Evolutionary conservation across 1,284 basidiomycete species (phyloP).

Genomic region (Trametes sp.): DNA sequence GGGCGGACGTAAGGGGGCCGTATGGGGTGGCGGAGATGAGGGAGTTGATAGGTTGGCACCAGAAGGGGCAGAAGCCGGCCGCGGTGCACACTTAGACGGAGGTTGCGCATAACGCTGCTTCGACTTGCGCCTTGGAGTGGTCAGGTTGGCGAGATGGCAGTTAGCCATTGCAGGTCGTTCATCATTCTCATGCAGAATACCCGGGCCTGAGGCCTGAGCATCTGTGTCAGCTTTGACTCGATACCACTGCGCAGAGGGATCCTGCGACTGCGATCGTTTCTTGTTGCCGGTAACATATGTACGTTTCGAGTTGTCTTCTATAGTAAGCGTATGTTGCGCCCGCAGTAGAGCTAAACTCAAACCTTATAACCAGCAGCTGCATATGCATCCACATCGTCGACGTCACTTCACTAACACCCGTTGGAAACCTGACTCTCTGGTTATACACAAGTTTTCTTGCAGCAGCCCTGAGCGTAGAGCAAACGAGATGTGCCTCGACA

Average conservation of each 20-base stretch:
- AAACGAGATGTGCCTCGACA: conserved; percentile 14
- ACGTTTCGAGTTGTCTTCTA: too few species aligned
- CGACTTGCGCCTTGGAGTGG: too few species aligned
- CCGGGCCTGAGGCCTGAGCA: background rate
- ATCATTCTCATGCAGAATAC: too few species aligned
- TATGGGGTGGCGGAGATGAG: conserved; percentile 82
- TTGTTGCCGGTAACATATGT: background rate
- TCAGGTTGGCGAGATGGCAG: background rate
- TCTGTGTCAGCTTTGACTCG: background rate
- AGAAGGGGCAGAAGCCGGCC: conserved; percentile 41
- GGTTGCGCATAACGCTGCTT: background rate
- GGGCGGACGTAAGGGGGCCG: conserved; percentile 66
- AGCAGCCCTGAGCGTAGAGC: background rate
- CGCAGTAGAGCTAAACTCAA: too few species aligned
- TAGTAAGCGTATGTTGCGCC: too few species aligned
- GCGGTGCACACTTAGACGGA: conserved; percentile 14
- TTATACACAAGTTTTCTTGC: background rate
- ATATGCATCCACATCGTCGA: background rate
- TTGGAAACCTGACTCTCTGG: too few species aligned
- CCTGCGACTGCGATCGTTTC: background rate
- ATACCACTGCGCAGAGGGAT: too few species aligned
- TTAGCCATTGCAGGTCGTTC: too few species aligned
- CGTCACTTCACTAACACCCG: background rate
- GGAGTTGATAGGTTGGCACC: conserved; percentile 70
- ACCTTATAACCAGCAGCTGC: too few species aligned